Base-by-base conservation (phyloP, 2,329 filamentous ascomycete species). In the Aspergillus phoenicis region DNA sequence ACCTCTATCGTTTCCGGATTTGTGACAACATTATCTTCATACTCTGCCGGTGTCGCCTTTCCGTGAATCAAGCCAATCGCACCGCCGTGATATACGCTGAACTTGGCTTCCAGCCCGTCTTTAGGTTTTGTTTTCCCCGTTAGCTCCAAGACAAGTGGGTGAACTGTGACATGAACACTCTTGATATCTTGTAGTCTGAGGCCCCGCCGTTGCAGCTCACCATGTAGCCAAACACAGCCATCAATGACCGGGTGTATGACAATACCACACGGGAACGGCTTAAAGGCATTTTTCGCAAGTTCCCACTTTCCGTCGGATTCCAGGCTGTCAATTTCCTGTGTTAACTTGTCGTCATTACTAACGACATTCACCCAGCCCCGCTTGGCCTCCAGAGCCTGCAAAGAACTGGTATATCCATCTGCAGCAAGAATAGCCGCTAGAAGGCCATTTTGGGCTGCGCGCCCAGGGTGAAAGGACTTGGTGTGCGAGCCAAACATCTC, bases 241-340 rank as follows among this genome's bases (percentile, higher is more conserved):
- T 86, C 83, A 59, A 86, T 85, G 3, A 80, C 75, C 1, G 83
- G 83, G 68, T 86, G 84, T 63, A 84, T 82, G 0, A 85, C 82
- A 61, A 85, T 85, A 1, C 83, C 84, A 68, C 83, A 85, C 0
- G 84, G 83, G 62, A 82, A 86, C 0, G 83, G 84, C 67, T 86
- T 85, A 72, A 85, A 85, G 1, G 81, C 79, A 62, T 85, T 85
- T 63, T 78, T 78, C 65, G 80, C 74, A 8, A 82, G 80, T 72
- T 85, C 82, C 83, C 83, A 85, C n/a, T 59, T 24, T 2, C 57
- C 62, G 33, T 64, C 67, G 38, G 64, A 59, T 2, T 74, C 72
- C 11, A 80, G 63, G 17, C 73, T 72, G 1, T 66, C 74, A 38
- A 82, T 67, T 61, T 78, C 73, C 39, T 71, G 73, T 6, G 78